Evolutionary conservation across 768 basidiomycete species (phyloP), one percentile per base, ranked within the genome.

Genomic region (Sporobolomyces roseus): DNA sequence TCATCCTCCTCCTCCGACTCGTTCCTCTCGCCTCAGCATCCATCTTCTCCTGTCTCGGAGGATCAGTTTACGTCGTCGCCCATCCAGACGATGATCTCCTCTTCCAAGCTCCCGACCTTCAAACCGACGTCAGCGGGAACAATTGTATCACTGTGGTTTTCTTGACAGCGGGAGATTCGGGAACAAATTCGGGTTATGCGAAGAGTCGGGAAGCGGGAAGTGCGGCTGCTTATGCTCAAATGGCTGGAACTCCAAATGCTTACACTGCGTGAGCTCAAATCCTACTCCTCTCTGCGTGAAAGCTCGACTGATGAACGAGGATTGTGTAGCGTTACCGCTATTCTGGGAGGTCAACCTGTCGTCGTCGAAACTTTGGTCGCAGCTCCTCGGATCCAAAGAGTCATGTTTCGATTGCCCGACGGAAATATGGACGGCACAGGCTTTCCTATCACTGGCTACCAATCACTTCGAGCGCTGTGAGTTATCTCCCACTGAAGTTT

Each of bases 21-120:
- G 46, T 10, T 10, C 25, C 43, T 21, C 33, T 13, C 38, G 43
- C 53, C n/a, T 59, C 56, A 19, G 64, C 64, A 1, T 3, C 36
- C 1, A 55, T 71, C 17, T 71, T 71, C 55, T 59, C 25, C 36
- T 71, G 70, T 46, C 38, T 49, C 19, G 70, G 69, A 19, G 58
- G 64, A 6, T 25, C 56, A 4, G 60, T 66, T n/a, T 54, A 41
- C 23, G 45, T 63, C 25, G 62, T 71, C 32, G 65, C 65, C 0
- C 70, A 71, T 38, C 50, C 70, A 4, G 69, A 74, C 54, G 72
- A 70, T 27, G 72, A 70, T 32, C 62, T 70, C 16, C 54, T 70
- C 27, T 70, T 70, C 61, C 62, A 61, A 27, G 32, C 55, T 10
- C 51, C 63, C 33, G 62, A 60, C 17, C 23, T 60, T 27, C 59